A percentile compares a stretch with the other conserved stretches of the same genome.
phyloP scores from a whole-genome alignment of 768 basidiomycete genomes.

The Lactifluus rugatus region DNA sequence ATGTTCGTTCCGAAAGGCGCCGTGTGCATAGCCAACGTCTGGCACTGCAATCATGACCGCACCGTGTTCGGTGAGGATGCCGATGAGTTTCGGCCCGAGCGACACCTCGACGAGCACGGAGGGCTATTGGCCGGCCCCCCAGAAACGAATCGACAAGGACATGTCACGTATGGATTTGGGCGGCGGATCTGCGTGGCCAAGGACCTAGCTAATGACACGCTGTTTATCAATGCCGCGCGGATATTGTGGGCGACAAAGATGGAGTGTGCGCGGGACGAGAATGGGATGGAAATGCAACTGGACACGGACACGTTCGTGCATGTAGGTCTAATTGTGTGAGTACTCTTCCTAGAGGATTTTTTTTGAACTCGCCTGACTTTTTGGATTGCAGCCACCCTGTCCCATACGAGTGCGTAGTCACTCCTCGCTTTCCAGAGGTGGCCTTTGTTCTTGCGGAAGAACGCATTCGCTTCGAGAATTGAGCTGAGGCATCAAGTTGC shows the following conservation, averaged over 20 bases:
- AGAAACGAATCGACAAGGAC: constrained; percentile 14
- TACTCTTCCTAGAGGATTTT: too few relatives aligned
- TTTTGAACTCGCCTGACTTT: background rate
- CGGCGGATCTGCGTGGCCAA: constrained; percentile 20
- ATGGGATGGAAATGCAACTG: constrained; percentile 6
- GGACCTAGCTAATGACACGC: constrained; percentile 15
- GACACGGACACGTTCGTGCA: background rate
- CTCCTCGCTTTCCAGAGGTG: constrained; percentile 16
- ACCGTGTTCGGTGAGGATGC: constrained; percentile 17
- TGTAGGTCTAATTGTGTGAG: constrained; percentile 8
- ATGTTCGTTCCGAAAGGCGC: constrained; percentile 30
- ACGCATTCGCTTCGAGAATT: background rate
- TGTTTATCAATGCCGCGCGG: constrained; percentile 19
- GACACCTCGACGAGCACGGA: constrained; percentile 14
- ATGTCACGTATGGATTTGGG: constrained; percentile 17
- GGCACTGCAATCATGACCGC: constrained; percentile 4
- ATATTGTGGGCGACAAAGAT: constrained; percentile 19
- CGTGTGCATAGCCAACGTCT: constrained; percentile 24
- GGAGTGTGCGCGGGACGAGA: constrained; percentile 5
- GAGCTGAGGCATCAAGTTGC: background rate
- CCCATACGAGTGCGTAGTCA: constrained; percentile 19
- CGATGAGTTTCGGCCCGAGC: constrained; percentile 18
- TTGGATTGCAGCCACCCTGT: constrained; percentile 3
- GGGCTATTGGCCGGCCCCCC: background rate
- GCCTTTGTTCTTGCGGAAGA: constrained; percentile 1